Evolutionary conservation across 139 green algal genomes (phyloP).

Genomic region (Raphidocelis subcapitata): DNA sequence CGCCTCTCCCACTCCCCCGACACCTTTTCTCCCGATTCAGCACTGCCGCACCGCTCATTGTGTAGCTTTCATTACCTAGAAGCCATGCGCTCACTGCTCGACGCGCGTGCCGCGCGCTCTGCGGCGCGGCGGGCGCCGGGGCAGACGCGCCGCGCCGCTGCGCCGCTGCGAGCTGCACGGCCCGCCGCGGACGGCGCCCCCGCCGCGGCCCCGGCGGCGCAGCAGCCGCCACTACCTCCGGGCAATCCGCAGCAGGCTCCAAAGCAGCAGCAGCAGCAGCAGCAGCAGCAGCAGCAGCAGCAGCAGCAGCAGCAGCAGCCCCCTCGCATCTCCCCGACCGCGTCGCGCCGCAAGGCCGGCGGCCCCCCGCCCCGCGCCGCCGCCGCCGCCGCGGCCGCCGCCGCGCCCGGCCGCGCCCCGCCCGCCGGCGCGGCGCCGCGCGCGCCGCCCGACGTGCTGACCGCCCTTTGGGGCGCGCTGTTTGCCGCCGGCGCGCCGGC

Average conservation of each 20-base stretch:
- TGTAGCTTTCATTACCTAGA: no score
- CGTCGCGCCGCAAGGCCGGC: not conserved
- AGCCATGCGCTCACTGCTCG: not conserved
- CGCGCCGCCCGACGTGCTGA: not conserved
- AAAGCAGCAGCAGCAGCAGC: not conserved
- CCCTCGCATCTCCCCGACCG: not conserved
- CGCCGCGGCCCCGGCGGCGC: no score
- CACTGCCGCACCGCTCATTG: no score
- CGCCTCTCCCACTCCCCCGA: no score
- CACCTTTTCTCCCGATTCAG: no score
- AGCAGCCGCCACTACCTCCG: not conserved
- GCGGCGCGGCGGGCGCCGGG: no score
- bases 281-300: constrained; percentile 3
- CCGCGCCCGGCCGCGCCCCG: not conserved
- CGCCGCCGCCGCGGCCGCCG: constrained; percentile 2
- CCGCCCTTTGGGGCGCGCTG: not conserved
- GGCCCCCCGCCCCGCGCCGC: not conserved
- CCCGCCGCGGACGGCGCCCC: no score
- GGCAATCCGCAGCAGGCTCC: no score
- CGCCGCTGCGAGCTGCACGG: no score
- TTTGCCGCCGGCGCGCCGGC: not conserved
- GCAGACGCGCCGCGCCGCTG: no score
- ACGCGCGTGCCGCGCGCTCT: not conserved
- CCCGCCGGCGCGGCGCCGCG: constrained; percentile 1
- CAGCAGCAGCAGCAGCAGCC: not conserved